A percentile compares a stretch with the other conserved stretches of the same genome.
These are phyloP conservation scores for Aspergillus latus DNA, from an alignment of 2,329 filamentous ascomycete species.

Conservation along the genomic window DNA sequence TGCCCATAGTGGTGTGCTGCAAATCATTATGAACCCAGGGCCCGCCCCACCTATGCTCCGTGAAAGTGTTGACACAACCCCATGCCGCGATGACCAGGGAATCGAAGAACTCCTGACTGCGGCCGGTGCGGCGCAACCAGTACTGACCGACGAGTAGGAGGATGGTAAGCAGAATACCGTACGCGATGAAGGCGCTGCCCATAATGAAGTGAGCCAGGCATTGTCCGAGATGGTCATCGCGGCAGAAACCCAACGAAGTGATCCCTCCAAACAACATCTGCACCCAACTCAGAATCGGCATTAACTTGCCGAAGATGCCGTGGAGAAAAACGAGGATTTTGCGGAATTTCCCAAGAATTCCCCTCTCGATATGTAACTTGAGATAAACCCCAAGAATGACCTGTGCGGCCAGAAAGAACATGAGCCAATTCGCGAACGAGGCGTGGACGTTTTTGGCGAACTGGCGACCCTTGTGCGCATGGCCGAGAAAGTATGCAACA, in stretches of 20 bases:
- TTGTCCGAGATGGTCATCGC: slow-evolving; percentile 85
- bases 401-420: slow-evolving; percentile 75
- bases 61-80: slow-evolving; percentile 98
- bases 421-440: slow-evolving; percentile 74
- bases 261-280: slow-evolving; percentile 98
- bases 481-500: slow-evolving; percentile 85
- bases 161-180: slow-evolving; percentile 83
- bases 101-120: slow-evolving; percentile 97
- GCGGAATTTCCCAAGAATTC: slow-evolving; percentile 76
- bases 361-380: slow-evolving; percentile 82
- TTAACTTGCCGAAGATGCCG: slow-evolving; percentile 77
- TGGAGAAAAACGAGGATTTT: slow-evolving; percentile 70
- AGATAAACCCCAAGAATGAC: slow-evolving; percentile 81
- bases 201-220: slow-evolving; percentile 98
- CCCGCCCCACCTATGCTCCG: slow-evolving; percentile 89
- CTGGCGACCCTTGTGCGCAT: slow-evolving; percentile 83
- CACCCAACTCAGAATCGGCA: slow-evolving; percentile 83
- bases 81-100: slow-evolving; percentile 85
- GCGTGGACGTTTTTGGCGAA: slow-evolving; percentile 81
- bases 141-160: slow-evolving; percentile 83
- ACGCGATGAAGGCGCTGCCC: slow-evolving; percentile 93
- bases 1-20: slow-evolving; percentile 99
- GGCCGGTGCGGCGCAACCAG: slow-evolving; percentile 78
- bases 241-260: slow-evolving; percentile 86
- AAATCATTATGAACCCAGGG: slow-evolving; percentile 91